Evolutionary conservation across 1,284 basidiomycete genomes (phyloP), one percentile per base, ranked within the genome.

Genomic region (Cryptococcus sp.): DNA sequence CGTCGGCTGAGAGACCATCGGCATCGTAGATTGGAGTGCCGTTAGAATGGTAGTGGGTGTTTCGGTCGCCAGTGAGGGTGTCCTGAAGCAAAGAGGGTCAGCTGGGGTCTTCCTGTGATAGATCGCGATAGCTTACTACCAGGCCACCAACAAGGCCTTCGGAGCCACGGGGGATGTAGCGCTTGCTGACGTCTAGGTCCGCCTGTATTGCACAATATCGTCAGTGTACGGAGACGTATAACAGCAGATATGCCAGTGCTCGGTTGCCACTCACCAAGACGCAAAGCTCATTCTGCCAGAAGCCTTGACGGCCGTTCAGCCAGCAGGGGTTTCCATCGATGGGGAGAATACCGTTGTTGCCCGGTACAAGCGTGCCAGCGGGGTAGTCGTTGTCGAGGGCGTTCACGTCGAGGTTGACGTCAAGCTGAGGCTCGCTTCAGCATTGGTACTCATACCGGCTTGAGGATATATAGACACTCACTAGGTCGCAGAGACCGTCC

Each of bases 311-410:
- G 17, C 54, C 60, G 49, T 59, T 53, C 16, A 56, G 38, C 56
- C 50, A 64, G 39, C 62, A 64, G 1, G 62, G 62, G 31, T 38
- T 50, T 11, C 50, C 50, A 49, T 49, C 42, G 25, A 45, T 42
- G 27, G 38, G 31, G 13, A 35, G 31, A 13, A 35, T 35, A 8
- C 31, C 31, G 31, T 35, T 35, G 8, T 8, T 13, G 31, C 31
- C 8, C 10, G 31, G 53, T 1, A 27, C 31, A 35, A 19, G 22
- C 17, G 27, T 35, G 20, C 42, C 38, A 22, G 57, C 25, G 17
- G 17, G 25, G 47, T 49, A 25, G 27, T 10, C 31, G 10, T 17
- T 23, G 27, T 40, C 31, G 22, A 19, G 20, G 40, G 6, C 16
- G n/a, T 42, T 53, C 45, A 60, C 46, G 6, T 35, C 10, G 20